These are phyloP conservation scores for Sideroxylon spinosum DNA, from an alignment of 179 eudicot genomes.

Conservation along the genomic window DNA sequence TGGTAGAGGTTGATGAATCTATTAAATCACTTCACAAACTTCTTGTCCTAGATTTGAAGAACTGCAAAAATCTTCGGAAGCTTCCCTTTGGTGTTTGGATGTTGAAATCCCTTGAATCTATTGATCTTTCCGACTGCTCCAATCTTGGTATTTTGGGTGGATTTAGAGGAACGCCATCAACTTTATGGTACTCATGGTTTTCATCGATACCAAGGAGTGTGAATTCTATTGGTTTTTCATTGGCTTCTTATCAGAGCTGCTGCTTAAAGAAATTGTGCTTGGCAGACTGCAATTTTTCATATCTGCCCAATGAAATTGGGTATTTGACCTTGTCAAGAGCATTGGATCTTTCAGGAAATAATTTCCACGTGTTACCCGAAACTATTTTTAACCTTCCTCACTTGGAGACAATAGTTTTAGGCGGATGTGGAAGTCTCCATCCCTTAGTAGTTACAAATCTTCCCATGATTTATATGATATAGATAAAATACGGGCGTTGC, in stretches of 20 bases:
- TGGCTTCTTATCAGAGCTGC: too few species aligned
- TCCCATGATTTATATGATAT: too few species aligned
- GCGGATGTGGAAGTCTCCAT: neutral
- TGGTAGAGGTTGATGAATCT: neutral
- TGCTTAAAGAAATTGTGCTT: neutral
- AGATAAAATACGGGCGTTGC: neutral
- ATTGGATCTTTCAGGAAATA: neutral
- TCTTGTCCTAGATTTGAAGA: neutral
- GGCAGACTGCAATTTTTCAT: neutral
- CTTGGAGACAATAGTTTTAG: too few species aligned
- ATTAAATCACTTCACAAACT: conserved; percentile 3
- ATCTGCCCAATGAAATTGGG: neutral
- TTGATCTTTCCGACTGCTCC: neutral
- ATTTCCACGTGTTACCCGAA: neutral
- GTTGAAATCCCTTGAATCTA: neutral
- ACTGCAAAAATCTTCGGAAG: neutral
- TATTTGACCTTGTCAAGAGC: neutral
- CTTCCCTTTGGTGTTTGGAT: neutral
- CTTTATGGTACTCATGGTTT: neutral
- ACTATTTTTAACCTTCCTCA: neutral
- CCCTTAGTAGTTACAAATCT: too few species aligned
- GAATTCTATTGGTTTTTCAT: neutral
- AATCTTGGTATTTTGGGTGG: neutral
- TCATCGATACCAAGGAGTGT: too few species aligned
- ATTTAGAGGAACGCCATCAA: neutral